Evolutionary conservation across 2,329 filamentous ascomycete species (phyloP), one percentile per base, ranked within the genome.

Genomic region (Cercospora sp.): DNA sequence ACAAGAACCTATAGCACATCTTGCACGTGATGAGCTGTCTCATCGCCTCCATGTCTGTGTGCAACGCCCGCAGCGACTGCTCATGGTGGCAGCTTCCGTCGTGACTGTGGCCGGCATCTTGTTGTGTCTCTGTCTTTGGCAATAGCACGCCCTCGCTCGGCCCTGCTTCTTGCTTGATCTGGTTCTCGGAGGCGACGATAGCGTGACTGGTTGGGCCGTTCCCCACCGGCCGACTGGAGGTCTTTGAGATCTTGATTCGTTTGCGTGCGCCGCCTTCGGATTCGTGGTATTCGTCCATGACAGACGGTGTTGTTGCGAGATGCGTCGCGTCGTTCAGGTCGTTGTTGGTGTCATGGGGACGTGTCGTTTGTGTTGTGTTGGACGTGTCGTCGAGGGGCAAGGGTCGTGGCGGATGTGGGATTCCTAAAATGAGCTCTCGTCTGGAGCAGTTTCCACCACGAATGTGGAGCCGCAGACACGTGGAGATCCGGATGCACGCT

Each of bases 1-100:
- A 91, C 60, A 91, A 83, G 60, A 89, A 84, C 65, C 87, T 85
- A 72, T 90, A 86, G 78, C 89, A 91, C 70, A 91, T 88, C 70
- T 88, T 88, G 80, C 89, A 91, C 66, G 87, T 88, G 73, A 90
- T 81, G 33, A 89, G 82, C 31, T 79, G 80, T 71, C 88, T 84
- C 69, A 91, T 85, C 72, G 85, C 83, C 72, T 88, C 84, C 57
- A 91, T 84, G 77, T 90, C 87, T 57, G 81, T 70, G 23, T 76
- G 73, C 2, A 79, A 68, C 16, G 67, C 70, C 30, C 70, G 70
- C 12, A 77, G 67, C 2, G 70, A 69, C 23, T 70, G 66, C 63
- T 75, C 72, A 64, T 75, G 73, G 20, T 70, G 70, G 60, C 72
- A 75, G 26, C 60, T 42, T 30, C 28, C 57, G 23, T 62, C 48